phyloP scores from a whole-genome alignment of 306 rosid species.

The Glycine soja region DNA sequence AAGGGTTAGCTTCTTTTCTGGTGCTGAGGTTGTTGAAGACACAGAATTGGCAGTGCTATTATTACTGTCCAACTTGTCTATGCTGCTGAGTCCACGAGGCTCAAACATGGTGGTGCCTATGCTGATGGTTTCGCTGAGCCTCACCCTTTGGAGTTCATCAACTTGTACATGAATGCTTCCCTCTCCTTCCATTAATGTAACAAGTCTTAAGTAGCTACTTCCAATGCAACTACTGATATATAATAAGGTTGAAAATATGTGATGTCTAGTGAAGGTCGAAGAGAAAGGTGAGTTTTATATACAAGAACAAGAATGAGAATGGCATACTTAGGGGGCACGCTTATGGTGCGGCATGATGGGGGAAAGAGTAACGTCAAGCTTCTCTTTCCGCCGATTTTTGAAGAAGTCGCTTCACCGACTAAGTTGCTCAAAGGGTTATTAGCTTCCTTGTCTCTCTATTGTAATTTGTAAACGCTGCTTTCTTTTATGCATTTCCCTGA shows the following conservation, averaged over 20 bases:
- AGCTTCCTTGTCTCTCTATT: neutral
- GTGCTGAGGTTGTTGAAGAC: constrained; percentile 51
- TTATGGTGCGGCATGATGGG: constrained; percentile 33
- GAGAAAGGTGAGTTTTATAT: constrained; percentile 39
- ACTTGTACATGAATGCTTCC: constrained; percentile 57
- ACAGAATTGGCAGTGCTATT: constrained; percentile 35
- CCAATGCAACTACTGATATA: neutral
- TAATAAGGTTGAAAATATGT: neutral
- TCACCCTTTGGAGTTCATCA: constrained; percentile 43
- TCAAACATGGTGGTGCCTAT: constrained; percentile 63
- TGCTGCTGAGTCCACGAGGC: constrained; percentile 51
- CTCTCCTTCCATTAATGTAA: constrained; percentile 48
- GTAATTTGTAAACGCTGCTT: neutral
- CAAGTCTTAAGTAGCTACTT: neutral
- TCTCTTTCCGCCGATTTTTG: constrained; percentile 45
- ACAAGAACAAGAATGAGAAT: constrained; percentile 15
- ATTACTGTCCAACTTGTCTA: constrained; percentile 54
- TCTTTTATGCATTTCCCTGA: neutral
- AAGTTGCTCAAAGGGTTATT: constrained; percentile 38
- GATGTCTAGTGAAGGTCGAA: constrained; percentile 8
- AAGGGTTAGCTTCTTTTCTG: constrained; percentile 84
- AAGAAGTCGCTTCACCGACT: constrained; percentile 40
- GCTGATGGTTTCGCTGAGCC: constrained; percentile 53
- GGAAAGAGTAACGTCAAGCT: constrained; percentile 56
- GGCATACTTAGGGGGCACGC: constrained; percentile 60